Evolutionary conservation across 176 grass and related monocot species (phyloP).

Genomic region (Oryza punctata): DNA sequence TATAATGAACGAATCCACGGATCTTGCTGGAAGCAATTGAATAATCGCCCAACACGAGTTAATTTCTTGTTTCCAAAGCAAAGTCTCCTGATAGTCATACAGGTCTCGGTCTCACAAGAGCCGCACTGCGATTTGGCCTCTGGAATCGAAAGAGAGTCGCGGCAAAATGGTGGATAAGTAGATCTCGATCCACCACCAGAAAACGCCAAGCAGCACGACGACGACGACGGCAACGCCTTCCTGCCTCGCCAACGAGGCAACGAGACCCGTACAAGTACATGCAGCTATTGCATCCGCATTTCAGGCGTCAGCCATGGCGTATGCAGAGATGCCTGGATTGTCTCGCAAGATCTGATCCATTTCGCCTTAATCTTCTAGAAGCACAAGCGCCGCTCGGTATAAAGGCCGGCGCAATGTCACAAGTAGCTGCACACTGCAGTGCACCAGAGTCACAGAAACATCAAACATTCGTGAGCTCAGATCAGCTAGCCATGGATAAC

Average conservation of each 20-base stretch:
- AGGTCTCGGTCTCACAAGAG: too few relatives aligned
- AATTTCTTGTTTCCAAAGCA: neutral
- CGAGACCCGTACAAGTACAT: neutral
- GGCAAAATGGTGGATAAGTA: too few relatives aligned
- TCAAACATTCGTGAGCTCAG: neutral
- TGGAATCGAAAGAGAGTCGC: too few relatives aligned
- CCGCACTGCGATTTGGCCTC: too few relatives aligned
- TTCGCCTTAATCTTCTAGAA: neutral
- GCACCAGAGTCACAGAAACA: neutral
- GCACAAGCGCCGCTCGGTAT: neutral
- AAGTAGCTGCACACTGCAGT: too few relatives aligned
- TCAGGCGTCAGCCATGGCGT: constrained; percentile 15
- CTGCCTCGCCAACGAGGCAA: neutral
- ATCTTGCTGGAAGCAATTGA: neutral
- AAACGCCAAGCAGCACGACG: too few relatives aligned
- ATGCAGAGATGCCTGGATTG: neutral
- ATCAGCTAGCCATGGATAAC: constrained; percentile 1
- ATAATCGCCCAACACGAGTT: neutral
- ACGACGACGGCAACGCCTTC: too few relatives aligned
- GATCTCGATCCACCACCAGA: too few relatives aligned
- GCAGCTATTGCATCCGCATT: neutral
- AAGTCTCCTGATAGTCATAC: too few relatives aligned
- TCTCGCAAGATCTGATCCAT: neutral
- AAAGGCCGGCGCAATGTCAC: neutral
- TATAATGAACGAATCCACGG: neutral